These are phyloP conservation scores for Xylaria sp. DNA, from an alignment of 2,329 filamentous ascomycete species.

Conservation along the genomic window DNA sequence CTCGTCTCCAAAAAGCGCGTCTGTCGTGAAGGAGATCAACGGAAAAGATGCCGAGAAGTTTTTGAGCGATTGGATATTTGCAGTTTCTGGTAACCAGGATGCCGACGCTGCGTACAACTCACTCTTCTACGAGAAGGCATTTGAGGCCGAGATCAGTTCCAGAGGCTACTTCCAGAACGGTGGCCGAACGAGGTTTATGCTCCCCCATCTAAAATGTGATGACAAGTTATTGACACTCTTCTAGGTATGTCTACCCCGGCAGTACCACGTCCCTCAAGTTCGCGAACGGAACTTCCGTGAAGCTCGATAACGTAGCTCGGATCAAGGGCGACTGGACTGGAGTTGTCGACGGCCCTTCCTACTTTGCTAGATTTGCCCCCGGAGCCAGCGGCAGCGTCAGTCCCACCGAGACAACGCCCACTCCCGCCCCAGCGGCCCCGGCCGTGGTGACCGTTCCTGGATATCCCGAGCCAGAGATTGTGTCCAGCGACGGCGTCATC, in stretches of 20 bases:
- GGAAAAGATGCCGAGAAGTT: conserved; percentile 46
- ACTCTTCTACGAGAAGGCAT: conserved; percentile 52
- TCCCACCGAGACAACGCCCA: conserved; percentile 24
- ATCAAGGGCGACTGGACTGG: conserved; percentile 50
- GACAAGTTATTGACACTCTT: conserved; percentile 5
- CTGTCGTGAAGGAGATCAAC: conserved; percentile 46
- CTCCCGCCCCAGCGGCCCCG: conserved; percentile 21
- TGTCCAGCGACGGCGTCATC: conserved; percentile 45
- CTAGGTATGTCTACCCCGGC: conserved; percentile 53
- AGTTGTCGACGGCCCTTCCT: conserved; percentile 48
- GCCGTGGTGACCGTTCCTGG: conserved; percentile 37
- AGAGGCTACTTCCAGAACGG: conserved; percentile 52
- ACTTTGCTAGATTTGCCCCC: conserved; percentile 45
- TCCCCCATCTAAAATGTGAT: not conserved
- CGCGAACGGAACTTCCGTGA: conserved; percentile 51
- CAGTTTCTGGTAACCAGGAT: conserved; percentile 51
- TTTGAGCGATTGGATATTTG: conserved; percentile 46
- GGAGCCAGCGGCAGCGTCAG: conserved; percentile 34
- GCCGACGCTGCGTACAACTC: conserved; percentile 55
- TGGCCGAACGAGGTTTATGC: conserved; percentile 47
- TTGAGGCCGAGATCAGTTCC: conserved; percentile 45
- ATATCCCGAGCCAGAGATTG: conserved; percentile 47
- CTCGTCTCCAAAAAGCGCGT: conserved; percentile 45
- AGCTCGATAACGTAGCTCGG: conserved; percentile 49
- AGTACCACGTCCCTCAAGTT: conserved; percentile 53